Percentiles rank a stretch among this genome's conserved stretches.
phyloP scores from a whole-genome alignment of 23 red algal genomes.

The Gracilaria caudata region DNA sequence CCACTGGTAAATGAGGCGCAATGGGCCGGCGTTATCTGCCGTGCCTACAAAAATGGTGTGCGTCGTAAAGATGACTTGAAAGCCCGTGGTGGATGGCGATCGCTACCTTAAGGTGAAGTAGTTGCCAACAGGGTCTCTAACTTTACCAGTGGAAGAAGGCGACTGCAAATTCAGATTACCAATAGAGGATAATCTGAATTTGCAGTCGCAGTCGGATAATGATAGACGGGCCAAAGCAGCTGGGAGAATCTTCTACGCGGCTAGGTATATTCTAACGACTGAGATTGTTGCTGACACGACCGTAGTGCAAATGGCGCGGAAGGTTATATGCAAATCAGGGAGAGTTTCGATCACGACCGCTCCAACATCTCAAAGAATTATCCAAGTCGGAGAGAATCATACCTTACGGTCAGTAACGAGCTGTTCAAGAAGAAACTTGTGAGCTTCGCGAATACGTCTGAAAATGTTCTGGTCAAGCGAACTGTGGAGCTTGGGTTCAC shows the following conservation, averaged over 20 bases:
- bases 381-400: slow-evolving; percentile 72
- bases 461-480: slow-evolving; percentile 55
- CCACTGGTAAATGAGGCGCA: slow-evolving; percentile 16
- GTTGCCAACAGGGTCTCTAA: slow-evolving; percentile 8
- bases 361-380: slow-evolving; percentile 60
- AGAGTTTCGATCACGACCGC: slow-evolving; percentile 53
- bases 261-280: slow-evolving; percentile 41
- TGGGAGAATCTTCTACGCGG: slow-evolving; percentile 51
- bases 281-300: slow-evolving; percentile 59
- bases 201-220: slow-evolving; percentile 23
- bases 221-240: slow-evolving; percentile 27
- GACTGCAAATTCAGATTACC: too few relatives aligned
- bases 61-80: neutral
- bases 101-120: neutral
- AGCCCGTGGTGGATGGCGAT: neutral
- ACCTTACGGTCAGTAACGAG: slow-evolving; percentile 48
- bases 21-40: neutral
- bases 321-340: slow-evolving; percentile 37
- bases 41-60: slow-evolving; percentile 15
- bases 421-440: slow-evolving; percentile 60
- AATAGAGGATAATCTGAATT: slow-evolving; percentile 23
- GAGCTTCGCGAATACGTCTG: slow-evolving; percentile 41
- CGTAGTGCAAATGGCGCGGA: slow-evolving; percentile 47
- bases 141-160: neutral
- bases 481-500: slow-evolving; percentile 58